Evolutionary conservation across 108 stramenopile genomes (phyloP), one percentile per base, ranked within the genome.

Genomic region (Cyclotella atomus): DNA sequence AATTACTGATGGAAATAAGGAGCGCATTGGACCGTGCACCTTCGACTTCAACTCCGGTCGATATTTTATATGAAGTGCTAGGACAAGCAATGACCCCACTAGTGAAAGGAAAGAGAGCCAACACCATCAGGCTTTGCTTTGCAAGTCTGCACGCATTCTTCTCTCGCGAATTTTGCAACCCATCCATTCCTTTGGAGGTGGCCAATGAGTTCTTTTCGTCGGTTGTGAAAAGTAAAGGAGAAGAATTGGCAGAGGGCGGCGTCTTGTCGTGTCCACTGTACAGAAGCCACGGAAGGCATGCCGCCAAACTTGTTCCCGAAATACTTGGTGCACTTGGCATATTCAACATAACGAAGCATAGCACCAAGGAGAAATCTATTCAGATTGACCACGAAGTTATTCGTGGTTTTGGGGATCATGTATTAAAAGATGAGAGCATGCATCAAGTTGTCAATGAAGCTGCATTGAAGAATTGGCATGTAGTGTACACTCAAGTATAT

Each of bases 11-110:
- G 33, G 84, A 79, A 60, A 85, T 86, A 10, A 76, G 76, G 35
- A 20, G 12, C 20, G 50, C 77, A 7, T 64, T 72, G 17, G 30
- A 68, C 10, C 45, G 49, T 35, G 49, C 16, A 20, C 17, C n/a
- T n/a, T n/a, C n/a, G n/a, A n/a, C 23, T 62, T 20, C 21, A 6
- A 52, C 68, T 19, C 53, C 49, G 16, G 76, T 79, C n/a, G 88
- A 89, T 35, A 87, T 90, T 79, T 84, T 92, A 75, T 90, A 83
- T 66, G 83, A 84, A 35, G 81, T 92, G 59, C 56, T 92, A 84
- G 76, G 75, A 53, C 74, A 85, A 77, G 88, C 88, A 65, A 75
- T 88, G 27, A 83, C 87, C 12, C 91, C 91, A 23, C 85, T 83
- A 3, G 87, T 92, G 64, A 85, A 87, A 43, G 91, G 88, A 15